Conservation (phyloP, 768 basidiomycete genomes). For the Amanita phalloides region DNA sequence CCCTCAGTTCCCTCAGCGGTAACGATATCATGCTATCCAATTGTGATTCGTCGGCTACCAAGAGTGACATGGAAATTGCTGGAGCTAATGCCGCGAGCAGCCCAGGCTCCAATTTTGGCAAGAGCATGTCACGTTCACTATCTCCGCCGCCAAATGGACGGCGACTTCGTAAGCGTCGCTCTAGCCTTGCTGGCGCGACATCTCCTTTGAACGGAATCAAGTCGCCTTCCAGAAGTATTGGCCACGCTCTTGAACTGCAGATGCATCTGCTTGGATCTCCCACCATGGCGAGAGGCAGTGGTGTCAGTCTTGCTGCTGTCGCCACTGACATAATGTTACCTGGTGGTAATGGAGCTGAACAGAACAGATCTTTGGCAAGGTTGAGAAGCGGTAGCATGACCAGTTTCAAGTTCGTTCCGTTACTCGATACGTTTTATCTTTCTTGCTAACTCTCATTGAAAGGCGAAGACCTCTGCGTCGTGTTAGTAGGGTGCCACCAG, state of each 20-base stretch:
- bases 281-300: slow-evolving; percentile 35
- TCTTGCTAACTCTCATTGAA: slow-evolving; percentile 1
- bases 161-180: slow-evolving; percentile 49
- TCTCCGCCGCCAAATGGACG: slow-evolving; percentile 13
- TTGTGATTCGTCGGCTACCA: neutral
- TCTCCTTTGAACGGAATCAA: slow-evolving; percentile 51
- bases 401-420: slow-evolving; percentile 11
- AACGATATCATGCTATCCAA: neutral
- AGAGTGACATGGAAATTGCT: neutral
- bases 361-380: slow-evolving; percentile 36
- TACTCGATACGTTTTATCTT: neutral
- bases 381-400: slow-evolving; percentile 47
- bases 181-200: slow-evolving; percentile 43
- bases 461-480: slow-evolving; percentile 32
- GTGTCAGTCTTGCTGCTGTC: slow-evolving; percentile 19
- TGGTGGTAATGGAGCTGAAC: slow-evolving; percentile 15
- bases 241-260: slow-evolving; percentile 39
- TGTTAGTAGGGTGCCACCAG: slow-evolving; percentile 18
- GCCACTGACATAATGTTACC: slow-evolving; percentile 5
- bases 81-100: neutral
- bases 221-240: slow-evolving; percentile 40
- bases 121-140: neutral
- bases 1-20: neutral
- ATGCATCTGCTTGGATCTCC: slow-evolving; percentile 28
- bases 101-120: too few relatives aligned